Percentiles rank a stretch among this genome's conserved stretches.
Conservation (phyloP, 1,284 basidiomycete species). For the Mrakiaceae sp. region DNA sequence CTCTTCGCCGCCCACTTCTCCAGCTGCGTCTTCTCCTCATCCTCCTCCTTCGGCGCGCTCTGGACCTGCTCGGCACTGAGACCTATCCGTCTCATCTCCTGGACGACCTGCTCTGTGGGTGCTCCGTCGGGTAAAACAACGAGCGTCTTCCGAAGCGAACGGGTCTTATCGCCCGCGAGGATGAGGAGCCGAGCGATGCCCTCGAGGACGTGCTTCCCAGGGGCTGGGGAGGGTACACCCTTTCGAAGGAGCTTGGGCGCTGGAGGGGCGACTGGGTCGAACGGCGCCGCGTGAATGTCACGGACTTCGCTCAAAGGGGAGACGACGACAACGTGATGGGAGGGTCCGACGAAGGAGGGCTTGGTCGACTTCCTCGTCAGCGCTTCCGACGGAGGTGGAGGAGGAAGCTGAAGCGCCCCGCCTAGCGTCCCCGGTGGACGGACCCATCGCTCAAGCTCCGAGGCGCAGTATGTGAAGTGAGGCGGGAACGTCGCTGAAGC, state of each 20-base stretch:
- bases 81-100: background rate
- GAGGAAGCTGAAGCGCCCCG: too few relatives aligned
- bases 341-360: too few relatives aligned
- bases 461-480: background rate
- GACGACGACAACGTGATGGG: slow-evolving; percentile 6
- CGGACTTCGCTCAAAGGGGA: background rate
- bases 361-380: too few relatives aligned
- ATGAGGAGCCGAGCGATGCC: background rate
- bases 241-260: background rate
- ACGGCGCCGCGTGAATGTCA: background rate
- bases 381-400: too few relatives aligned
- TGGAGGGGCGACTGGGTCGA: background rate
- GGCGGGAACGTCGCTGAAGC: background rate
- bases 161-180: background rate
- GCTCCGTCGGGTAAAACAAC: background rate
- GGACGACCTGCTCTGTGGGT: background rate
- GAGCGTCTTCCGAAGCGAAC: background rate
- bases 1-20: too few relatives aligned
- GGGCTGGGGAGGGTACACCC: background rate
- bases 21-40: too few relatives aligned
- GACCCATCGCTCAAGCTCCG: background rate
- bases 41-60: background rate
- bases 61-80: background rate
- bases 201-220: background rate
- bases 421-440: background rate